Conservation (phyloP, 805 yeast genomes). For the Cyberlindnera misumaiensis region DNA sequence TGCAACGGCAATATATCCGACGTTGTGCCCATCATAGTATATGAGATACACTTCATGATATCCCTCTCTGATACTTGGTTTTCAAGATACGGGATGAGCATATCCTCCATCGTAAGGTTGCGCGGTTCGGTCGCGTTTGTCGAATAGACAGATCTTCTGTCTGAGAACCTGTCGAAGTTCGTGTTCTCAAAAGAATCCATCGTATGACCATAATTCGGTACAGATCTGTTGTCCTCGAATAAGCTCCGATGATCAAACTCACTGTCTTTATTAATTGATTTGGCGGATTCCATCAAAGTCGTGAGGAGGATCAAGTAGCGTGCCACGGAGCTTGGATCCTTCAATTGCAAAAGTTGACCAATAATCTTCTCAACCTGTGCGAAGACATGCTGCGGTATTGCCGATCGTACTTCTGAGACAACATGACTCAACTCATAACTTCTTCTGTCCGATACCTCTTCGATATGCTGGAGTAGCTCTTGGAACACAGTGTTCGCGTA, state of each 20-base stretch:
- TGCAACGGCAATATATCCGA: constrained; percentile 47
- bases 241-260: neutral
- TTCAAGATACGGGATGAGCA: constrained; percentile 28
- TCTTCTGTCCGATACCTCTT: neutral
- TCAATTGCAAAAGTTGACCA: constrained; percentile 5
- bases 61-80: constrained; percentile 32
- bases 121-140: constrained; percentile 11
- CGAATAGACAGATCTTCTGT: constrained; percentile 30
- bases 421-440: neutral
- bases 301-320: constrained; percentile 4
- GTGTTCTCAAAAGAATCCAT: constrained; percentile 34
- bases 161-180: constrained; percentile 29
- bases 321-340: constrained; percentile 6
- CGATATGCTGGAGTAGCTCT: constrained; percentile 9
- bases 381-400: neutral
- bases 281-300: constrained; percentile 1
- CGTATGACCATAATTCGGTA: constrained; percentile 14
- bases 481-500: constrained; percentile 12
- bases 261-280: neutral
- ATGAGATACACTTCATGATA: constrained; percentile 42
- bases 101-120: constrained; percentile 22
- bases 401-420: neutral
- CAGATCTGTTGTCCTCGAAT: constrained; percentile 8
- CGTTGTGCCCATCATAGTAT: constrained; percentile 55
- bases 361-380: constrained; percentile 6